Evolutionary conservation across 805 yeast genomes (phyloP).

Genomic region (Monosporozyma siamensis): DNA sequence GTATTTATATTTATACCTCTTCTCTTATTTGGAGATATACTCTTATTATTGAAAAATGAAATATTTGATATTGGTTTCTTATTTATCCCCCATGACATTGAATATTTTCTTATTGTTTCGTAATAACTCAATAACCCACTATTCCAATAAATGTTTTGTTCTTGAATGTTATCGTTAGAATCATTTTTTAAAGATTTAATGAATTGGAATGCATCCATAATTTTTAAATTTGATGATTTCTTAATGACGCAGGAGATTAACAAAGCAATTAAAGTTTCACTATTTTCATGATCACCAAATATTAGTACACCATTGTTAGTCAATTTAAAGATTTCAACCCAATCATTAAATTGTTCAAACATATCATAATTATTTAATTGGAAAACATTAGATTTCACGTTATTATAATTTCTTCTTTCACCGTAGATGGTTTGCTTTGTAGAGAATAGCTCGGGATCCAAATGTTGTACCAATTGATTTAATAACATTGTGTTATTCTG

Average conservation of each 20-base stretch:
- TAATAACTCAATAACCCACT: conserved; percentile 18
- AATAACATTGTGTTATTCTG: conserved; percentile 6
- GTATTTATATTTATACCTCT: neutral
- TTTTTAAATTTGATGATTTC: conserved; percentile 15
- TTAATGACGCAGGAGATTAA: conserved; percentile 21
- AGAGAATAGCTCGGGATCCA: conserved; percentile 3
- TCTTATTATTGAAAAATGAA: neutral
- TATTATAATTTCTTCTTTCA: conserved; percentile 5
- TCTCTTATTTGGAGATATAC: neutral
- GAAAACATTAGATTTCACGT: conserved; percentile 10
- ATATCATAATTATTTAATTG: conserved; percentile 13
- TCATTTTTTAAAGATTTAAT: conserved; percentile 20
- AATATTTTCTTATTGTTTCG: conserved; percentile 16
- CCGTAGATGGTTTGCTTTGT: conserved; percentile 2
- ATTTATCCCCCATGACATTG: conserved; percentile 11
- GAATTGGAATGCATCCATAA: conserved; percentile 24
- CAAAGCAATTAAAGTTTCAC: conserved; percentile 20
- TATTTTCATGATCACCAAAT: conserved; percentile 22
- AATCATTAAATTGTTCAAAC: conserved; percentile 23
- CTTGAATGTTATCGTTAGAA: conserved; percentile 5
- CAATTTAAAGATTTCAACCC: conserved; percentile 21
- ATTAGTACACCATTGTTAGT: conserved; percentile 17
- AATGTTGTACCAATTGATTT: neutral
- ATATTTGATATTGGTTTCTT: neutral
- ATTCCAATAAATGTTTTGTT: conserved; percentile 20